Percentiles rank a stretch among this genome's conserved stretches.
Evolutionary conservation across 2,329 filamentous ascomycete genomes (phyloP).

Genomic region (Chrysoporthe cubensis): DNA sequence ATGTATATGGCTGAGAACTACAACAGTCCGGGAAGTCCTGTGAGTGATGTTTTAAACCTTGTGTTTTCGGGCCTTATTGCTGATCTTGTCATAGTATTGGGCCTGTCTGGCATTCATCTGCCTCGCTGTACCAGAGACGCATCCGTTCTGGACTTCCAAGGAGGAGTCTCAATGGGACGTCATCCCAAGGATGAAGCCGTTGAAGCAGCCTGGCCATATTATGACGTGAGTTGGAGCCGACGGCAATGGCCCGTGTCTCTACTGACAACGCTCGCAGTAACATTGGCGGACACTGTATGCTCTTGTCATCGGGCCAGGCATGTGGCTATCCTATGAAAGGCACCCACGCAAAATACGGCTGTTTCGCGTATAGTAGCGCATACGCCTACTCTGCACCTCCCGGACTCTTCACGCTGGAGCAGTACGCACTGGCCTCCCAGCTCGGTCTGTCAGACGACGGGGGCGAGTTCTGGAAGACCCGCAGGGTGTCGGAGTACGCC

Average conservation of each 20-base stretch:
- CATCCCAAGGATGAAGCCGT: conserved; percentile 61
- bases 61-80: neutral
- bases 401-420: conserved; percentile 74
- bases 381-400: conserved; percentile 80
- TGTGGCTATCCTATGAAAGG: conserved; percentile 83
- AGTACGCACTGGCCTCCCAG: conserved; percentile 76
- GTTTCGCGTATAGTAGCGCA: conserved; percentile 76
- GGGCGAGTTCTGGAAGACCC: conserved; percentile 78
- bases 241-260: neutral
- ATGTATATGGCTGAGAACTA: conserved; percentile 82
- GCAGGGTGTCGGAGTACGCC: conserved; percentile 68
- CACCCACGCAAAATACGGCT: conserved; percentile 80
- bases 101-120: conserved; percentile 78
- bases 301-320: conserved; percentile 77
- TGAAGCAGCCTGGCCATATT: conserved; percentile 75
- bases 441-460: conserved; percentile 77
- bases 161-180: conserved; percentile 63
- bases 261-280: conserved; percentile 46
- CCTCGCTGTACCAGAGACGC: conserved; percentile 67
- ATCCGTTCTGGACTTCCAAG: conserved; percentile 74
- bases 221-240: conserved; percentile 48
- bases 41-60: conserved; percentile 36
- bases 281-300: conserved; percentile 74
- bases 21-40: conserved; percentile 72
- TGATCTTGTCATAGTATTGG: conserved; percentile 64